Percentiles rank a stretch among this genome's conserved stretches.
Conservation (phyloP, 306 rosid genomes). For the Erythrophleum fordii region DNA sequence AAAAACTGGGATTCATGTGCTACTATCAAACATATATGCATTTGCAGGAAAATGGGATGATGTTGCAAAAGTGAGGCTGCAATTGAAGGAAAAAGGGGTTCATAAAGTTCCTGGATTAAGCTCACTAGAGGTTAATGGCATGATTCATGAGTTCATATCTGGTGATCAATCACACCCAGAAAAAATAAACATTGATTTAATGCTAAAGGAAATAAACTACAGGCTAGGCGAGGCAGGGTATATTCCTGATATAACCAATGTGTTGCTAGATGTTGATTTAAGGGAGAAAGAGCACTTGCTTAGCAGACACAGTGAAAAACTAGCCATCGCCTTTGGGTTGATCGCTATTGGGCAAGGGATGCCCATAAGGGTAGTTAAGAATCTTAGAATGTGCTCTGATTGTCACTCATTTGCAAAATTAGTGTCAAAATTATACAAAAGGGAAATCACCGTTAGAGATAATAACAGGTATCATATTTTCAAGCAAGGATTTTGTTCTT, state of each 20-base stretch:
- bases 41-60: slow-evolving; percentile 79
- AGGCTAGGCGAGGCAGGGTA: slow-evolving; percentile 65
- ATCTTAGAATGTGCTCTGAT: slow-evolving; percentile 79
- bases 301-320: slow-evolving; percentile 75
- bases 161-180: slow-evolving; percentile 64
- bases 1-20: slow-evolving; percentile 62
- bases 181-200: slow-evolving; percentile 46
- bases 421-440: slow-evolving; percentile 56
- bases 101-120: slow-evolving; percentile 74
- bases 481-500: slow-evolving; percentile 69
- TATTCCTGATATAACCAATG: slow-evolving; percentile 77
- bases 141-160: slow-evolving; percentile 72
- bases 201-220: slow-evolving; percentile 65
- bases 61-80: slow-evolving; percentile 82
- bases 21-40: slow-evolving; percentile 77
- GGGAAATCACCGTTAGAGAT: slow-evolving; percentile 73
- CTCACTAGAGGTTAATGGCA: slow-evolving; percentile 62
- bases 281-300: slow-evolving; percentile 69
- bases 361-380: slow-evolving; percentile 73
- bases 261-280: slow-evolving; percentile 72
- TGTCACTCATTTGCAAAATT: slow-evolving; percentile 79
- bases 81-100: slow-evolving; percentile 66
- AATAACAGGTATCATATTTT: slow-evolving; percentile 73
- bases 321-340: slow-evolving; percentile 79
- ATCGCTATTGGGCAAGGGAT: slow-evolving; percentile 50